phyloP scores from a whole-genome alignment of 2,329 filamentous ascomycete species.

The Diaporthe ilicicola region DNA sequence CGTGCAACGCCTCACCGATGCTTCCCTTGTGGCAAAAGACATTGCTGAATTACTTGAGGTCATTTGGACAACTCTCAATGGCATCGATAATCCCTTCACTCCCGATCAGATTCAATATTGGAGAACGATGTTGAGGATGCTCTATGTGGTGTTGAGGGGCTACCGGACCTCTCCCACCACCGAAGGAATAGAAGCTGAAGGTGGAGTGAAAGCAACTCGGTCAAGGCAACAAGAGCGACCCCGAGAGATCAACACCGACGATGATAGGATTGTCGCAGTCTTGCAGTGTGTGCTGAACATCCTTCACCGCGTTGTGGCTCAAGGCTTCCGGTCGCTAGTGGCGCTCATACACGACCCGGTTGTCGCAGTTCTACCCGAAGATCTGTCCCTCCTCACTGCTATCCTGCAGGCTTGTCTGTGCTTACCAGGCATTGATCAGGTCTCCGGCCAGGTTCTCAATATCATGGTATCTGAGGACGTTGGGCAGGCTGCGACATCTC shows the following conservation, averaged over 20 bases:
- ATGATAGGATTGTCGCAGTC: constrained; percentile 52
- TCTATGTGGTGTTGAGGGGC: constrained; percentile 83
- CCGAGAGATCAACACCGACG: constrained; percentile 43
- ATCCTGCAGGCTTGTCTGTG: constrained; percentile 86
- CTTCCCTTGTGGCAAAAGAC: constrained; percentile 57
- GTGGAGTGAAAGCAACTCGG: background rate
- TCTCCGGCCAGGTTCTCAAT: constrained; percentile 74
- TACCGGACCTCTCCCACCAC: constrained; percentile 55
- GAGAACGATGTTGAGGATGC: constrained; percentile 81
- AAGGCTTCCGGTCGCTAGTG: constrained; percentile 83
- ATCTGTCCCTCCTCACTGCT: constrained; percentile 87
- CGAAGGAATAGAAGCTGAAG: background rate
- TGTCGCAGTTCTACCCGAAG: constrained; percentile 72
- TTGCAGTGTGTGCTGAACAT: constrained; percentile 78
- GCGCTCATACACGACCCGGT: constrained; percentile 82
- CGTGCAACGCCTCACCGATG: constrained; percentile 79
- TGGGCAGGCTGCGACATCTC: constrained; percentile 80
- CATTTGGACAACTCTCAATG: constrained; percentile 61
- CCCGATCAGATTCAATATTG: constrained; percentile 73
- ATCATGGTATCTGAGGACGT: constrained; percentile 76
- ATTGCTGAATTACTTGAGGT: constrained; percentile 60
- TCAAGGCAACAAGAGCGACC: constrained; percentile 28
- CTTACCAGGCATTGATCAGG: constrained; percentile 78
- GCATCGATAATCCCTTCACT: constrained; percentile 62
- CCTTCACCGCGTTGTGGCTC: constrained; percentile 79